These are phyloP conservation scores for Rubia tinctorum DNA, from an alignment of 305 asterid genomes.

Conservation along the genomic window DNA sequence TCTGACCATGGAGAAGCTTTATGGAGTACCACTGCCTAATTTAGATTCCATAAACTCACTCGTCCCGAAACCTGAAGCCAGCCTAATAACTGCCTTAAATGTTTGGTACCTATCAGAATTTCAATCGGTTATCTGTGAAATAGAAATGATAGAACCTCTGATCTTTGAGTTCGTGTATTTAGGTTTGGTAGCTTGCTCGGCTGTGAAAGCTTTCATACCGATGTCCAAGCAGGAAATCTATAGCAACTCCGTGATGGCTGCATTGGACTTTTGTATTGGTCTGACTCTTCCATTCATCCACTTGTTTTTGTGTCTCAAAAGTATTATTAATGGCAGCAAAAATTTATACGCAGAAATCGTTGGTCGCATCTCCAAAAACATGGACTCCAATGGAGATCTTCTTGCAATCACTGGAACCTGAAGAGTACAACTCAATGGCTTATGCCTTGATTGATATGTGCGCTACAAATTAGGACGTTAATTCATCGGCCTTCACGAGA, in stretches of 20 bases:
- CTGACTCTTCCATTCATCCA: too few species aligned
- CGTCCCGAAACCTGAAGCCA: constrained; percentile 78
- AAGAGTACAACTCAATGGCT: constrained; percentile 86
- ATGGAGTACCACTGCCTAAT: constrained; percentile 97
- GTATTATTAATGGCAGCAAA: constrained; percentile 14
- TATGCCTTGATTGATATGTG: constrained; percentile 96
- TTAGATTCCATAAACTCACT: constrained; percentile 83
- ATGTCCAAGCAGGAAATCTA: constrained; percentile 96
- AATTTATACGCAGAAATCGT: constrained; percentile 69
- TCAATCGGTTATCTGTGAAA: constrained; percentile 13
- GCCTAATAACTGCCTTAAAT: constrained; percentile 94
- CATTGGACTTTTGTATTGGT: too few species aligned
- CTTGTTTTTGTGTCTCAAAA: not conserved
- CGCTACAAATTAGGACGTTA: constrained; percentile 74
- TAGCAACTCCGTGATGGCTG: constrained; percentile 44
- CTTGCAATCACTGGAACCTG: constrained; percentile 67
- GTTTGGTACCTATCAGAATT: constrained; percentile 60
- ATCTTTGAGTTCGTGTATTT: constrained; percentile 8
- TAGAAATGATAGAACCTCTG: not conserved
- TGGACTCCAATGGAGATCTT: constrained; percentile 96
- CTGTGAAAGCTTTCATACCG: constrained; percentile 93
- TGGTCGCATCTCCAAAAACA: constrained; percentile 93
- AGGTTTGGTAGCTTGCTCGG: constrained; percentile 99
- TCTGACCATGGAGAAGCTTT: constrained; percentile 95
- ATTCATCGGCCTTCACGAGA: constrained; percentile 70